phyloP scores from a whole-genome alignment of 1,284 basidiomycete species.

The Rhodotorula sp. region DNA sequence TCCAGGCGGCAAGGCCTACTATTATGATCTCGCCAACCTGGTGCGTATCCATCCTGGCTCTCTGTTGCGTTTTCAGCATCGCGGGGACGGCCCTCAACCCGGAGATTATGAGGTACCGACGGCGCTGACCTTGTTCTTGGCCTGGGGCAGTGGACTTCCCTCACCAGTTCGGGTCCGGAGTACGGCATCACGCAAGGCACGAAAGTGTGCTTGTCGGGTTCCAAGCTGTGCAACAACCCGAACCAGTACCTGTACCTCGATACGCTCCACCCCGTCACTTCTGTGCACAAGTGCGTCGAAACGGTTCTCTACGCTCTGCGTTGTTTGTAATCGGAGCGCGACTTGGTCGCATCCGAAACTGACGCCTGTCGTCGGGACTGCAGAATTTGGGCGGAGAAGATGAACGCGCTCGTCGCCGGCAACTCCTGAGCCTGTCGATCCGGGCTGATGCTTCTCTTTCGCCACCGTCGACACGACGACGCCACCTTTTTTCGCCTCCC shows the following conservation, averaged over 20 bases:
- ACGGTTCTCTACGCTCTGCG: no score
- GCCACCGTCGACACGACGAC: no score
- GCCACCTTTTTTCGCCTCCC: no score
- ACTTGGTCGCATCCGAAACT: background rate
- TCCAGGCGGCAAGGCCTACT: constrained; percentile 10
- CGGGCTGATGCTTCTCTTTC: no score
- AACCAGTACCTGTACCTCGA: constrained; percentile 32
- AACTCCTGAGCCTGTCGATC: background rate
- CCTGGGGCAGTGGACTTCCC: constrained; percentile 24
- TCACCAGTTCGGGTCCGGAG: constrained; percentile 9
- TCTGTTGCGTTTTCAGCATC: background rate
- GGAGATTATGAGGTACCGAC: no score
- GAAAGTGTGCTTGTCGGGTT: constrained; percentile 28
- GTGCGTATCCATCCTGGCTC: background rate
- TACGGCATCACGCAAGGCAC: constrained; percentile 22
- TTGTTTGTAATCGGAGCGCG: no score
- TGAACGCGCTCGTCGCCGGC: constrained; percentile 22
- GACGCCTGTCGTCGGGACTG: no score
- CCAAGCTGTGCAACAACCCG: constrained; percentile 30
- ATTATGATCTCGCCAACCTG: constrained; percentile 29
- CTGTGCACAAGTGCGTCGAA: constrained; percentile 19
- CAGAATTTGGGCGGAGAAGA: constrained; percentile 24
- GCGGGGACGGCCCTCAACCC: no score
- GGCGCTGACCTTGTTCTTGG: background rate
- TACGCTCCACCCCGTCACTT: constrained; percentile 36